Base-by-base conservation (phyloP, 805 yeast species). In the Candida stauntonica region DNA sequence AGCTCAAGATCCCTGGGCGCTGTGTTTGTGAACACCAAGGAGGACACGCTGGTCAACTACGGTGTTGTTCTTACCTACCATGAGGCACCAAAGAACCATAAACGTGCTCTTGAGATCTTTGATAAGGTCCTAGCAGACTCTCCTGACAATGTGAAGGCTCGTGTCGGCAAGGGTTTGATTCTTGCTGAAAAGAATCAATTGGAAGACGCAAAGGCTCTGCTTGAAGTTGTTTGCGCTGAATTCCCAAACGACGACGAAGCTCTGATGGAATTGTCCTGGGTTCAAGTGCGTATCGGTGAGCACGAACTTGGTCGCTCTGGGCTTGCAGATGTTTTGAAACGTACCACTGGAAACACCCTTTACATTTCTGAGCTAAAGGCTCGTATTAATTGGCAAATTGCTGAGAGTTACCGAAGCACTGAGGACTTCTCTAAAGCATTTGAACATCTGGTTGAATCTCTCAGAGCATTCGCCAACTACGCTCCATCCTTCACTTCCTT, bases 11-110 rank as follows among this genome's bases (percentile, higher is more conserved):
- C 62, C 7, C 62, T 75, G 4, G 79, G 81, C 0, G 62, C 72
- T 7, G 54, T 60, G 8, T 64, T 86, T 28, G 55, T 58, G 1
- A 63, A 77, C 45, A 68, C 88, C 2, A 75, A 70, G 47, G 70
- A 69, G 36, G 83, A 79, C 36, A 62, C 86, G 17, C 66, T 82
- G 7, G 70, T 87, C 26, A 68, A 75, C 17, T 66, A 86, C 38
- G 98, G 93, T 0, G 73, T 79, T 1, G 72, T 83, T 1, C 86
- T 88, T 54, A 85, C 95, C 0, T 82, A 86, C 54, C 74, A 80
- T 53, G 96, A 91, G 57, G 84, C 97, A 0, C 99, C 98, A 9
- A 87, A 87, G 59, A 85, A 91, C 60, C 86, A 77, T 53, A 68
- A 75, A 3, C 68, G 80, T 18, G 98, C 99, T 0, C 55, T 82